Percentiles rank a stretch among this genome's conserved stretches.
phyloP scores from a whole-genome alignment of 306 rosid species.

The Adenanthera pavonina region DNA sequence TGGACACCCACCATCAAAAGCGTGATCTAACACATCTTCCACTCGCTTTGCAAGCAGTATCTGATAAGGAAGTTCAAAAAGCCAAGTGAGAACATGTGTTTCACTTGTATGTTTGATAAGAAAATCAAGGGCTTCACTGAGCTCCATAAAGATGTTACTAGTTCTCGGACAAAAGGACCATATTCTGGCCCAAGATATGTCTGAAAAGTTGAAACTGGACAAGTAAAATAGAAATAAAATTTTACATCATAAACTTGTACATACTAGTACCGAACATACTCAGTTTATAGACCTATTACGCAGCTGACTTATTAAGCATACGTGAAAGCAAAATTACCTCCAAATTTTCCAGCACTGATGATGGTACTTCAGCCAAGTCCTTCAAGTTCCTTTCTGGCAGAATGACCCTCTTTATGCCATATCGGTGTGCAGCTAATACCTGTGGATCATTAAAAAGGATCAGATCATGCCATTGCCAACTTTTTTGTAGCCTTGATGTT shows the following conservation, averaged over 20 bases:
- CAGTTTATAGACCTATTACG: neutral
- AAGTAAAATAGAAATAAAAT: neutral
- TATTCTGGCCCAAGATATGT: neutral
- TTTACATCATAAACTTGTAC: conserved; percentile 18
- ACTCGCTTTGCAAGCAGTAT: conserved; percentile 72
- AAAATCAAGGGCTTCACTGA: conserved; percentile 22
- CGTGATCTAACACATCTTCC: conserved; percentile 85
- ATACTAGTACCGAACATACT: neutral
- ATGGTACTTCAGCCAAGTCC: conserved; percentile 91
- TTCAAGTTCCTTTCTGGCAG: conserved; percentile 94
- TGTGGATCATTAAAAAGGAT: conserved; percentile 46
- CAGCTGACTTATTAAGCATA: conserved; percentile 14
- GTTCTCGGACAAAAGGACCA: conserved; percentile 8
- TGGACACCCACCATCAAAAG: conserved; percentile 84
- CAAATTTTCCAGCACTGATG: conserved; percentile 73
- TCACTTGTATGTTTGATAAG: conserved; percentile 13
- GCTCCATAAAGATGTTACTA: conserved; percentile 25
- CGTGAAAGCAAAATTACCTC: conserved; percentile 64
- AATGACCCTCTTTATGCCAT: conserved; percentile 87
- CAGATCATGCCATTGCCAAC: conserved; percentile 24
- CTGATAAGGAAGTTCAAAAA: conserved; percentile 44
- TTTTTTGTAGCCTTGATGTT: conserved; percentile 10
- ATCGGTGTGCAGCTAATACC: conserved; percentile 96
- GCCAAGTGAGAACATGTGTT: conserved; percentile 6
- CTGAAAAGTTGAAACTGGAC: conserved; percentile 19